A percentile compares a stretch with the other conserved stretches of the same genome.
phyloP scores from a whole-genome alignment of 1,284 basidiomycete genomes.

The Schizophyllum commune region DNA sequence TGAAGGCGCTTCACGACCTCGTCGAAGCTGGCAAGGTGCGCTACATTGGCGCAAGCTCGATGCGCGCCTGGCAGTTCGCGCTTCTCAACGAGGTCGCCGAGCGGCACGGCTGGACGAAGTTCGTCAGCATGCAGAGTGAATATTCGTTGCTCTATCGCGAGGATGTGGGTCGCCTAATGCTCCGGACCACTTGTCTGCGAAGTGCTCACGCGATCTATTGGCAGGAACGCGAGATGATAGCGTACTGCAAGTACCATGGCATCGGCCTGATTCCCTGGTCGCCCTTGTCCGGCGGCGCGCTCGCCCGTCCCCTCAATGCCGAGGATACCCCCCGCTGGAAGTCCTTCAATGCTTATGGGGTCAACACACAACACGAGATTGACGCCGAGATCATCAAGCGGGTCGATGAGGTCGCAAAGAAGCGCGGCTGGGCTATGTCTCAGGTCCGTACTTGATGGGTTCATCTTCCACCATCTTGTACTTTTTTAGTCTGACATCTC shows the following conservation, averaged over 20 bases:
- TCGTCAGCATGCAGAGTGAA: slow-evolving; percentile 30
- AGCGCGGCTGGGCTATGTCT: slow-evolving; percentile 19
- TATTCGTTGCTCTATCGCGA: slow-evolving; percentile 31
- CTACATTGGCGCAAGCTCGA: slow-evolving; percentile 38
- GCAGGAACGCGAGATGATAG: slow-evolving; percentile 16
- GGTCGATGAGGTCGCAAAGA: slow-evolving; percentile 22
- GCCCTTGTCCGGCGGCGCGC: slow-evolving; percentile 11
- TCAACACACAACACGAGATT: background rate
- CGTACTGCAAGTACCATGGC: slow-evolving; percentile 15
- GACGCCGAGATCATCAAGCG: slow-evolving; percentile 20
- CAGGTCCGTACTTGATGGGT: slow-evolving; percentile 13
- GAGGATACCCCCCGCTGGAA: slow-evolving; percentile 11
- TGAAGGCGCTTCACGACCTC: slow-evolving; percentile 39
- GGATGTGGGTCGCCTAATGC: slow-evolving; percentile 14
- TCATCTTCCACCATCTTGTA: background rate
- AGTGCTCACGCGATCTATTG: background rate
- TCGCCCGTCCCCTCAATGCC: slow-evolving; percentile 20
- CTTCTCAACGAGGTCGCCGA: slow-evolving; percentile 29
- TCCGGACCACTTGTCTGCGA: slow-evolving; percentile 6
- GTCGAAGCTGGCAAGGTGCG: slow-evolving; percentile 32
- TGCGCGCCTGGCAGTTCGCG: slow-evolving; percentile 36
- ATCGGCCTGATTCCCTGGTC: slow-evolving; percentile 17
- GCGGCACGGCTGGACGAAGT: slow-evolving; percentile 26
- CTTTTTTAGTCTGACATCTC: background rate
- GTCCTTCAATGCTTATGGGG: background rate